These are phyloP conservation scores for Yarrowia galli DNA, from an alignment of 1,139 yeast genomes.

Conservation along the genomic window DNA sequence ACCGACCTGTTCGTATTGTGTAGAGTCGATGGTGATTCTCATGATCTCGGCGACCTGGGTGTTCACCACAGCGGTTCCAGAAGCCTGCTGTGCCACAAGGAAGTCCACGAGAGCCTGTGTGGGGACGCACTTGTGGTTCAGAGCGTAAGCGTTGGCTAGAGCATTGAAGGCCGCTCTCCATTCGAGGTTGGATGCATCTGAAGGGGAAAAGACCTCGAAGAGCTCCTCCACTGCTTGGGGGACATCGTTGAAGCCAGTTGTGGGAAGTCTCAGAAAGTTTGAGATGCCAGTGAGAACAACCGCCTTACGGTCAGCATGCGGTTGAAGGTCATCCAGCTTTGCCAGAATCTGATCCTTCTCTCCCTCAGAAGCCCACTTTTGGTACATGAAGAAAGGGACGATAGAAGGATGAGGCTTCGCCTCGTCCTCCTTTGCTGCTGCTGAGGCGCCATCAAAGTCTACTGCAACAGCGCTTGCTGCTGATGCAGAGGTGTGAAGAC, in stretches of 20 bases:
- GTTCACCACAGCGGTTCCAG: slow-evolving; percentile 5
- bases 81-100: slow-evolving; percentile 25
- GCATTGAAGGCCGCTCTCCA: slow-evolving; percentile 9
- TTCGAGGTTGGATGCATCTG: neutral
- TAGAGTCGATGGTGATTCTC: neutral
- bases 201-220: slow-evolving; percentile 5
- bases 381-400: slow-evolving; percentile 21
- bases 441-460: neutral
- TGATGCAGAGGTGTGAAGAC: neutral
- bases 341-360: neutral
- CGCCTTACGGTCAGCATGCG: neutral
- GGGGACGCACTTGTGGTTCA: slow-evolving; percentile 20
- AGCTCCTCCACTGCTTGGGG: slow-evolving; percentile 27
- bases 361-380: slow-evolving; percentile 7
- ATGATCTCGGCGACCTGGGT: neutral
- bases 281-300: neutral
- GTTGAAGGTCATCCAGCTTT: slow-evolving; percentile 1
- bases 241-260: slow-evolving; percentile 12
- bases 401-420: neutral
- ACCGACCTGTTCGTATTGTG: slow-evolving; percentile 17
- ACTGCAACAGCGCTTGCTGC: neutral
- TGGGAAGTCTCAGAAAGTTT: neutral
- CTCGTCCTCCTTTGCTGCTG: neutral
- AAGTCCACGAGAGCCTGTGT: slow-evolving; percentile 19
- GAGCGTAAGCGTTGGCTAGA: neutral